Conservation (phyloP, 2,329 filamentous ascomycete genomes). For the Penicillium sp. region DNA sequence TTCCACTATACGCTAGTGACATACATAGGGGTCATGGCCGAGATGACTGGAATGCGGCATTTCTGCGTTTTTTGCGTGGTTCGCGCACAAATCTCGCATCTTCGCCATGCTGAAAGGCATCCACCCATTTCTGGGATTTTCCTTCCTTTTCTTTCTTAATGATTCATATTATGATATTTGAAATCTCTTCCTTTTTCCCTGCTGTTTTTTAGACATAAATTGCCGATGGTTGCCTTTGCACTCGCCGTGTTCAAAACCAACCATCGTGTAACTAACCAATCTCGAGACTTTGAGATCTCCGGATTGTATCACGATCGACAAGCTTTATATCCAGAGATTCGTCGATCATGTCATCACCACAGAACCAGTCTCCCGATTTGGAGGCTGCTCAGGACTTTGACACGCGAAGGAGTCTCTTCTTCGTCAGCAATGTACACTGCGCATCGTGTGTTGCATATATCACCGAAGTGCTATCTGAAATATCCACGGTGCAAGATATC, state of each 20-base stretch:
- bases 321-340: not conserved
- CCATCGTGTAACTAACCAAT: not conserved
- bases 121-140: constrained; percentile 16
- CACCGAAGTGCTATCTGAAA: constrained; percentile 43
- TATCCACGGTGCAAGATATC: constrained; percentile 36
- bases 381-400: constrained; percentile 6
- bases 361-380: constrained; percentile 10
- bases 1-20: not conserved
- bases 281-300: not conserved
- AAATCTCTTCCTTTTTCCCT: not conserved
- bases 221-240: not conserved
- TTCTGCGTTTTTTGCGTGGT: constrained; percentile 35
- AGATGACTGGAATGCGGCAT: constrained; percentile 32
- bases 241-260: not conserved
- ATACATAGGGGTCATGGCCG: constrained; percentile 15
- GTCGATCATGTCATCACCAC: constrained; percentile 20
- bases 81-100: constrained; percentile 37
- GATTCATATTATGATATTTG: not conserved
- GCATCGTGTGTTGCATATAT: constrained; percentile 50
- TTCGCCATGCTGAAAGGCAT: constrained; percentile 12
- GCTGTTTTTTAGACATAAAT: not conserved
- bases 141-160: constrained; percentile 11
- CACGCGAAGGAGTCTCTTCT: constrained; percentile 35
- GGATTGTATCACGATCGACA: not conserved
- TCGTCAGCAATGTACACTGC: constrained; percentile 53